These are phyloP conservation scores for Laetiporus sulphureus DNA, from an alignment of 1,284 basidiomycete species.

Conservation along the genomic window DNA sequence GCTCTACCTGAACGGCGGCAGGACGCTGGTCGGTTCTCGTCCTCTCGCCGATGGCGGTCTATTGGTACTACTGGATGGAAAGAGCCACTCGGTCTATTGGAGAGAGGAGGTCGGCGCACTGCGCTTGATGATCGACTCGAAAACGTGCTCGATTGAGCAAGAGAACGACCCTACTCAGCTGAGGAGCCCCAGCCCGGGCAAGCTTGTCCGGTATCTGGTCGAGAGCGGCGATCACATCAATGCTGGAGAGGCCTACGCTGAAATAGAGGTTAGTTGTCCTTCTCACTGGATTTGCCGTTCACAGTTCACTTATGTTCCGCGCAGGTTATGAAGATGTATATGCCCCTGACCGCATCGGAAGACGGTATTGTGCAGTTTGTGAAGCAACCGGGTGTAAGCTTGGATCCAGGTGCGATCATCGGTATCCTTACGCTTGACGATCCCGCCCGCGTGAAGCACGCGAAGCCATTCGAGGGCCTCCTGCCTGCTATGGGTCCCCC, in stretches of 20 bases:
- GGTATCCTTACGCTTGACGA: conserved; percentile 97
- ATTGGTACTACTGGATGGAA: conserved; percentile 86
- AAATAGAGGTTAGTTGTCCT: conserved; percentile 75
- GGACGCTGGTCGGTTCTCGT: conserved; percentile 85
- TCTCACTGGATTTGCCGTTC: conserved; percentile 13
- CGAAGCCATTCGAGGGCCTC: conserved; percentile 95
- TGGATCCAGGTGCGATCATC: conserved; percentile 97
- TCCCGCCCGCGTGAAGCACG: conserved; percentile 94
- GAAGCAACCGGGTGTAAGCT: conserved; percentile 95
- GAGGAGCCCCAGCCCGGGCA: conserved; percentile 93
- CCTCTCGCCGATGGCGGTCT: conserved; percentile 94
- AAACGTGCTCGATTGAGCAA: conserved; percentile 98
- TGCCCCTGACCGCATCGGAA: conserved; percentile 95
- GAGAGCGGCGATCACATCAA: conserved; percentile 97
- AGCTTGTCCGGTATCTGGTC: conserved; percentile 91
- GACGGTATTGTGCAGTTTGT: conserved; percentile 96
- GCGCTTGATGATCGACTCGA: conserved; percentile 91
- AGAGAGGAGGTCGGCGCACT: conserved; percentile 95
- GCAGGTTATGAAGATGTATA: conserved; percentile 99
- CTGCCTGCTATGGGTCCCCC: conserved; percentile 85
- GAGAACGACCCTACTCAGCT: conserved; percentile 99
- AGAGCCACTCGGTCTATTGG: conserved; percentile 98
- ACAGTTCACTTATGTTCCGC: conserved; percentile 3
- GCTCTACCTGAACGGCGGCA: conserved; percentile 92
- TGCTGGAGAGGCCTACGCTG: conserved; percentile 94